A percentile compares a stretch with the other conserved stretches of the same genome.
These are phyloP conservation scores for Phytophthora fragariaefolia DNA, from an alignment of 352 stramenopile species.

Conservation along the genomic window DNA sequence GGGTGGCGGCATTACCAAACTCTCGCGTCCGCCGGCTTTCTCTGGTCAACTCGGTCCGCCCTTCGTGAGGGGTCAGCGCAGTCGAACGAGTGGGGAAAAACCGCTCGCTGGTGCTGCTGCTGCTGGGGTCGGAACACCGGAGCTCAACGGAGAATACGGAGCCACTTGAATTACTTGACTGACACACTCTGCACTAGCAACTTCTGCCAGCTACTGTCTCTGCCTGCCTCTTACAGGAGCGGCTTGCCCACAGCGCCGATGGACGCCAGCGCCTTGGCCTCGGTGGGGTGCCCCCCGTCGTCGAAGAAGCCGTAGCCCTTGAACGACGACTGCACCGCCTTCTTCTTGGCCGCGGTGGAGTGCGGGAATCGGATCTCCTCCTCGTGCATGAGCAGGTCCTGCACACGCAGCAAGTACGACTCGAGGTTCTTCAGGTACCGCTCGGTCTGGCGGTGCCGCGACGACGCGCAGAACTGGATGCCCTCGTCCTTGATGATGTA, in stretches of 20 bases:
- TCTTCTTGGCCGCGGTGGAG: slow-evolving; percentile 54
- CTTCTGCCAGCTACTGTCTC: slow-evolving; percentile 1
- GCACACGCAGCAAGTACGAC: slow-evolving; percentile 77
- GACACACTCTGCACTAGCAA: slow-evolving; percentile 10
- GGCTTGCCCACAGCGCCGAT: slow-evolving; percentile 46
- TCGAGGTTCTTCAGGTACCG: slow-evolving; percentile 88
- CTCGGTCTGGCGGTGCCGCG: slow-evolving; percentile 82
- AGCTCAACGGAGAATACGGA: slow-evolving; percentile 11
- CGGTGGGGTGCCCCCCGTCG: slow-evolving; percentile 45
- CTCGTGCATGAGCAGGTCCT: slow-evolving; percentile 81
- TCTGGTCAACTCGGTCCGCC: slow-evolving; percentile 27
- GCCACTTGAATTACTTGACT: slow-evolving; percentile 23
- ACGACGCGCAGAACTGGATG: slow-evolving; percentile 89
- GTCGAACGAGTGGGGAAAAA: slow-evolving; percentile 28
- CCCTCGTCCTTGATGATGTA: slow-evolving; percentile 98
- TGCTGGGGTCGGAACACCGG: neutral
- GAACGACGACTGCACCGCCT: slow-evolving; percentile 54
- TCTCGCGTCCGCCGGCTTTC: slow-evolving; percentile 27
- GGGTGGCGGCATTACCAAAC: slow-evolving; percentile 17
- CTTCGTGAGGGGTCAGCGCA: slow-evolving; percentile 11
- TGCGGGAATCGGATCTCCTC: slow-evolving; percentile 82
- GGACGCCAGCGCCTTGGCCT: slow-evolving; percentile 38
- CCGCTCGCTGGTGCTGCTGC: slow-evolving; percentile 3
- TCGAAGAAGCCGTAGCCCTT: slow-evolving; percentile 89
- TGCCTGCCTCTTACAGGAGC: slow-evolving; percentile 28